Base-by-base conservation (phyloP, 108 stramenopile genomes). In the Cylindrotheca fusiformis region DNA sequence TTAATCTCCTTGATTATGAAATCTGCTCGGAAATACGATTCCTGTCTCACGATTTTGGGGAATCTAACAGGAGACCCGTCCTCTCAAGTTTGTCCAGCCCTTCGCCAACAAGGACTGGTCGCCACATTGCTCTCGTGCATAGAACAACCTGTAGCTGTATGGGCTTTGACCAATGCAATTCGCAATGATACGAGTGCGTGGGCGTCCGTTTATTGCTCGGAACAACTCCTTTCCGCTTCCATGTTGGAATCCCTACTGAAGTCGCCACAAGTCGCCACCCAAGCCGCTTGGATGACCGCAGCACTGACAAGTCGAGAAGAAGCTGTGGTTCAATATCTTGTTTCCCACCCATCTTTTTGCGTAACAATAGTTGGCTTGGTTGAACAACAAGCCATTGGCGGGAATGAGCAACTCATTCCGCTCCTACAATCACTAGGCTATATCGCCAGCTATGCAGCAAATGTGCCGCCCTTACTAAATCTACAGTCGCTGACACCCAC, bases 101-200 rank as follows among this genome's bases (percentile, higher is more conserved):
- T 63, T 32, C 49, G 45, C 18, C 51, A 63, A 50, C 55, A 60
- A 0, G 48, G 69, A n/a, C 50, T 72, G 5, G 32, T 72, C 26
- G 55, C 21, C 52, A 53, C 63, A 12, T 55, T 72, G 31, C 31
- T 52, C 0, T 31, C 63, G 0, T 47, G 48, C 17, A 24, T 63
- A 41, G 51, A 33, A 30, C 63, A 52, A 5, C 54, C 65, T 10
- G 53, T 60, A 32, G 72, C 72, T 2, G 65, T 65, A 20, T 74
- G 72, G 72, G 65, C 72, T 5, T 47, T 74, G 47, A 74, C 72
- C 44, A 74, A 74, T 60, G 58, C 63, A 41, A 67, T 74, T 60
- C 72, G 72, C 19, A 49, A 74, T 21, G 72, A 74, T 49, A 26
- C 60, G 6, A 32, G 55, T 32, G 64, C 69, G 23, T 67, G 21